Percentiles rank a stretch among this genome's conserved stretches.
These are phyloP conservation scores for Calonectria naviculata DNA, from an alignment of 2,329 filamentous ascomycete species.

Conservation along the genomic window DNA sequence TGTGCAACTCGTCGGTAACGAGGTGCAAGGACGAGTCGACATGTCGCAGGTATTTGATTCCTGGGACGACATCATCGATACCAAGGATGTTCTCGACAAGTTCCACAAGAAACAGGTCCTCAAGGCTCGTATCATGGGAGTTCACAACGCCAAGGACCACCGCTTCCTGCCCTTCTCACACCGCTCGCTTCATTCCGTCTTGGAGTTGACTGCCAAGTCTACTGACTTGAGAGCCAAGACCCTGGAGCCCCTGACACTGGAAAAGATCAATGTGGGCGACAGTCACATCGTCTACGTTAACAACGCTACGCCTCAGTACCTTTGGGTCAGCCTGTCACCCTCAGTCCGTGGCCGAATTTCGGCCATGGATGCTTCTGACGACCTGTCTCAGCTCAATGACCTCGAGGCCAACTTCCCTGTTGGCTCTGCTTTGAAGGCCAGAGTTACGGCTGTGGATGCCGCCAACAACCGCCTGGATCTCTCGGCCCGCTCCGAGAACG, in stretches of 20 bases:
- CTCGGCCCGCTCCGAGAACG: conserved; percentile 74
- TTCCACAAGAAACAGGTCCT: conserved; percentile 80
- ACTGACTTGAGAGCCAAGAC: conserved; percentile 66
- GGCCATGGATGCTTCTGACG: conserved; percentile 86
- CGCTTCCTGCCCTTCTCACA: conserved; percentile 93
- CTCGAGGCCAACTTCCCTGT: conserved; percentile 85
- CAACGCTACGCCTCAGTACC: conserved; percentile 81
- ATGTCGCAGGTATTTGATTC: conserved; percentile 89
- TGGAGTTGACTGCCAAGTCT: conserved; percentile 87
- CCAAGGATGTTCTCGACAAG: conserved; percentile 79
- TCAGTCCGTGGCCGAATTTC: conserved; percentile 87
- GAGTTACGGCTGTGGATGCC: conserved; percentile 79
- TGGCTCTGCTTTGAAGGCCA: conserved; percentile 87
- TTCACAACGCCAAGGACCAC: conserved; percentile 91
- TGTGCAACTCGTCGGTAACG: conserved; percentile 80
- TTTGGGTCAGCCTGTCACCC: conserved; percentile 93
- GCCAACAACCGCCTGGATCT: conserved; percentile 84
- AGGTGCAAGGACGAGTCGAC: conserved; percentile 89
- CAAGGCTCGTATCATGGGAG: conserved; percentile 81
- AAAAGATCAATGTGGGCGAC: conserved; percentile 78
- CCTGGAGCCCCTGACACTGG: conserved; percentile 70
- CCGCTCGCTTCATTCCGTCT: conserved; percentile 81
- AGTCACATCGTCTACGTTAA: conserved; percentile 88
- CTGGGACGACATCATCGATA: conserved; percentile 87
- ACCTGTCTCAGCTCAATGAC: conserved; percentile 82